phyloP scores from a whole-genome alignment of 768 basidiomycete genomes.

The Phlegmacium glaucopus region DNA sequence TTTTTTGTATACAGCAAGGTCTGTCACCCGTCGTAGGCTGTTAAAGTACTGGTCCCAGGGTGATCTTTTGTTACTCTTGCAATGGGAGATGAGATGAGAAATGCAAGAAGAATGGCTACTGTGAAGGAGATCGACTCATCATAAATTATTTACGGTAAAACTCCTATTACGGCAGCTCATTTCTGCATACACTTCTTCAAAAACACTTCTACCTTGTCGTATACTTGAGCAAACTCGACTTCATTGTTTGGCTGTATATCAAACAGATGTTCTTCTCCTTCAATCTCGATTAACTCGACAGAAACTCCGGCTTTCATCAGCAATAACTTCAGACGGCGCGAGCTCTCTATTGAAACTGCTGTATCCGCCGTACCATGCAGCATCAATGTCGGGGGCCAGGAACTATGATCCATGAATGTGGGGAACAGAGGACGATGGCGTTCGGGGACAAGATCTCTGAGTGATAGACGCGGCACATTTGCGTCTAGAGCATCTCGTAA shows the following conservation, averaged over 20 bases:
- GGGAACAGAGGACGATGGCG: slow-evolving; percentile 40
- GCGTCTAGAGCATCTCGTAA: background rate
- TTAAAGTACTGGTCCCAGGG: too few species aligned
- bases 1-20: too few species aligned
- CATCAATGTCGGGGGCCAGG: slow-evolving; percentile 46
- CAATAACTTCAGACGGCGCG: slow-evolving; percentile 28
- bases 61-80: too few species aligned
- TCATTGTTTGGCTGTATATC: slow-evolving; percentile 47
- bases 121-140: too few species aligned
- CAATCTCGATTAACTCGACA: slow-evolving; percentile 19
- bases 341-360: slow-evolving; percentile 41
- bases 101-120: too few species aligned
- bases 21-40: too few species aligned
- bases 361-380: slow-evolving; percentile 48
- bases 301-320: slow-evolving; percentile 29
- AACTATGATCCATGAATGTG: slow-evolving; percentile 31
- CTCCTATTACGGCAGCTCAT: background rate
- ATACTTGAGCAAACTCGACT: slow-evolving; percentile 11
- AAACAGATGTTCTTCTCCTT: slow-evolving; percentile 48
- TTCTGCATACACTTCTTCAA: background rate
- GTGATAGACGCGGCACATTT: background rate
- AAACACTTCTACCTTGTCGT: slow-evolving; percentile 4
- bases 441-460: slow-evolving; percentile 18
- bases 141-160: too few species aligned
- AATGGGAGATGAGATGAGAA: too few species aligned